Evolutionary conservation across 1,139 yeast genomes (phyloP), one percentile per base, ranked within the genome.

Genomic region (Geotrichum carabidarum): DNA sequence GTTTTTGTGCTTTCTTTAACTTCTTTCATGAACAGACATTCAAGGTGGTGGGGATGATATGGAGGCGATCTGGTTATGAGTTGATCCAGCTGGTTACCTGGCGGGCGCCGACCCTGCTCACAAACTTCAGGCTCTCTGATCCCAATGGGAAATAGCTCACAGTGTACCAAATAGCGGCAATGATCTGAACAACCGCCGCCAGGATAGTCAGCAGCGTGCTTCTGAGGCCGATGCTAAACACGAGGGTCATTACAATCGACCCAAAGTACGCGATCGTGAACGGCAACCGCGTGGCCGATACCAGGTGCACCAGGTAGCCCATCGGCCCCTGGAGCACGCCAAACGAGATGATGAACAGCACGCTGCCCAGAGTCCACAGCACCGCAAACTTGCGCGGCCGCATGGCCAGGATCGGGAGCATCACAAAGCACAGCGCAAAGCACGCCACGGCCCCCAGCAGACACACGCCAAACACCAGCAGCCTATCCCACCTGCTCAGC

Each of bases 81-180:
- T 72, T 73, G 49, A 72, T 65, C 76, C 76, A 72, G 41, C 70
- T 62, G 18, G 71, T 66, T 44, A 84, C 79, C 65, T 88, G 93
- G 50, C 95, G 86, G 31, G 88, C 78, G 7, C 94, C 82, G 58
- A 86, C 79, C 57, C 91, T 79, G 12, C 94, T 81, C 46, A 93
- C 83, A 81, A 89, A 84, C 53, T 90, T 83, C 63, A 91, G 73
- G 2, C 95, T 87, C 62, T 87, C 87, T 0, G 95, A 89, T 9
- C 98, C 98, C 74, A 90, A 87, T 34, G 99, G 99, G 76, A 93
- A 93, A 69, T 93, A 93, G 66, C 96, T 87, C 41, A 93, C 77
- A 0, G 93, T 84, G 68, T 93, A 93, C 77, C 94, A 93, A 14
- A 88, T 65, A 9, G 94, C 91, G 1, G 98, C 94, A 58, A 93